These are phyloP conservation scores for Phytophthora constricta DNA, from an alignment of 352 stramenopile genomes.

Conservation along the genomic window DNA sequence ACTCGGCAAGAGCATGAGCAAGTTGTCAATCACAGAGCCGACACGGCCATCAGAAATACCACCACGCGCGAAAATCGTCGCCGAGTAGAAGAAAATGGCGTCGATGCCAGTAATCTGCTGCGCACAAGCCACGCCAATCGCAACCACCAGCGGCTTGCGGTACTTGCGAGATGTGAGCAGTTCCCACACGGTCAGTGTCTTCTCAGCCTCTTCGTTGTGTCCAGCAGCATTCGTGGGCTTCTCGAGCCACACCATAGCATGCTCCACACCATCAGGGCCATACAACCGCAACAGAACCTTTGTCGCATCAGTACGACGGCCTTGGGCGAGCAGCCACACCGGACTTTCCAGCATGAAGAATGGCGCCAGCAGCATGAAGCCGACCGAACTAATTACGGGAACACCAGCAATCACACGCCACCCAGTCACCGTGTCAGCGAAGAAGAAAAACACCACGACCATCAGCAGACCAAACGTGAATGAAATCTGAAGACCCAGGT, in stretches of 20 bases:
- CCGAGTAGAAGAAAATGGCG: conserved; percentile 65
- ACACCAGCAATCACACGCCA: conserved; percentile 52
- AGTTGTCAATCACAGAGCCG: conserved; percentile 48
- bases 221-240: conserved; percentile 27
- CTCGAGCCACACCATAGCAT: conserved; percentile 17
- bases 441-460: conserved; percentile 40
- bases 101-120: conserved; percentile 59
- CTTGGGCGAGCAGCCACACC: conserved; percentile 36
- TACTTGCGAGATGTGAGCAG: neutral
- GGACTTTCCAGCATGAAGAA: conserved; percentile 38
- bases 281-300: conserved; percentile 19
- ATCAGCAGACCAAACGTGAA: conserved; percentile 39
- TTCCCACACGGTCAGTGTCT: neutral
- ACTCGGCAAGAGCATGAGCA: conserved; percentile 50
- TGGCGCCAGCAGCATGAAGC: conserved; percentile 23
- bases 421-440: conserved; percentile 32
- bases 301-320: conserved; percentile 5
- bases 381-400: conserved; percentile 18
- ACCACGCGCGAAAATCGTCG: conserved; percentile 46
- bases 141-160: conserved; percentile 38
- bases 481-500: conserved; percentile 40
- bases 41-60: conserved; percentile 52
- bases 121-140: conserved; percentile 32
- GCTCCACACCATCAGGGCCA: conserved; percentile 14
- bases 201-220: conserved; percentile 38